phyloP scores from a whole-genome alignment of 768 basidiomycete genomes.

The Termitomyces bulborhizus region DNA sequence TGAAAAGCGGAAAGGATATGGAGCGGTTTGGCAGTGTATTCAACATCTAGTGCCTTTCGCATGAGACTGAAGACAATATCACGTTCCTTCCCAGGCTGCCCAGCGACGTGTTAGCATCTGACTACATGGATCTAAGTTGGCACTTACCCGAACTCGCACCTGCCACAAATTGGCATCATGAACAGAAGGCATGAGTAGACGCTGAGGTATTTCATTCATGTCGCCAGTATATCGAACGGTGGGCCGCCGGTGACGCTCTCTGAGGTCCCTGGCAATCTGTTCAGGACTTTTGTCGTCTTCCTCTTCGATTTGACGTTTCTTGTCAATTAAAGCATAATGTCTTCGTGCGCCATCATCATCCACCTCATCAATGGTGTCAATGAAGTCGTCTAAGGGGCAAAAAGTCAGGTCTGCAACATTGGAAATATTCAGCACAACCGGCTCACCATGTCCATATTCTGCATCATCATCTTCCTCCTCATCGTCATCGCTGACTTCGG shows the following conservation, averaged over 20 bases:
- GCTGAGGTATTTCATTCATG: conserved; percentile 89
- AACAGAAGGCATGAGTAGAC: conserved; percentile 92
- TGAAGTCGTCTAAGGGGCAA: conserved; percentile 55
- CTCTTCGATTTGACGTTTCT: conserved; percentile 60
- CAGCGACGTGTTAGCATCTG: neutral
- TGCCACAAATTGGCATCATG: conserved; percentile 97
- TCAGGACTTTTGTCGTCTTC: conserved; percentile 76
- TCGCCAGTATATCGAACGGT: conserved; percentile 81
- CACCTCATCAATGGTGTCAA: conserved; percentile 62
- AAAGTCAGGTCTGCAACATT: neutral
- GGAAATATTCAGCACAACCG: neutral
- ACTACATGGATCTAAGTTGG: neutral
- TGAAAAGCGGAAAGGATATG: conserved; percentile 93
- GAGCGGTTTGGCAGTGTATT: conserved; percentile 72
- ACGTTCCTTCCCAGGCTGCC: conserved; percentile 83
- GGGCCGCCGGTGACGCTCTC: conserved; percentile 67
- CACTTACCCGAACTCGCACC: conserved; percentile 80
- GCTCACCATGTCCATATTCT: conserved; percentile 53
- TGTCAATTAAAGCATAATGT: conserved; percentile 65
- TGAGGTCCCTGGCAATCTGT: conserved; percentile 77
- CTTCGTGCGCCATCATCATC: conserved; percentile 53
- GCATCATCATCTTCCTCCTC: conserved; percentile 87
- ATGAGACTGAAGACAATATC: conserved; percentile 93
- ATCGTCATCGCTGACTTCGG: conserved; percentile 94
- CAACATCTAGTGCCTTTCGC: conserved; percentile 84